A percentile compares a stretch with the other conserved stretches of the same genome.
These are phyloP conservation scores for Asterophora parasitica DNA, from an alignment of 768 basidiomycete species.

Conservation along the genomic window DNA sequence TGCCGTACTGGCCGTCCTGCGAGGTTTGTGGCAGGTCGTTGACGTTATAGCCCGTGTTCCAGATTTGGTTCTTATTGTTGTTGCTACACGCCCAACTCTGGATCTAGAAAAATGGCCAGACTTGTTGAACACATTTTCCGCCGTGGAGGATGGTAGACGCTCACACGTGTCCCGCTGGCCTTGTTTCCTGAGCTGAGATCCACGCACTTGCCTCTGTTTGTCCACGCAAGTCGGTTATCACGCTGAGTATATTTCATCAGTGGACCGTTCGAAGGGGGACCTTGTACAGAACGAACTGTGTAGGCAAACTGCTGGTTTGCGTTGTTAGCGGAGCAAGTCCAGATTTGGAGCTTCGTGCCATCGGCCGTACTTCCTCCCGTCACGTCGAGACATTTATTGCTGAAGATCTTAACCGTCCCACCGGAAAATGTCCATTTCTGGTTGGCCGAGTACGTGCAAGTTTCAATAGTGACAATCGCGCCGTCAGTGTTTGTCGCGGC, in stretches of 20 bases:
- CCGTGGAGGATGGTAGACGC: conserved; percentile 16
- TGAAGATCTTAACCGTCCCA: conserved; percentile 39
- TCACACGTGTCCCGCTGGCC: conserved; percentile 37
- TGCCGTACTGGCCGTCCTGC: conserved; percentile 59
- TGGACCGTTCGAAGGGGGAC: not conserved
- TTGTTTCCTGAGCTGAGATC: conserved; percentile 40
- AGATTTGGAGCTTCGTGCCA: conserved; percentile 48
- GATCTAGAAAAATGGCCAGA: conserved; percentile 23
- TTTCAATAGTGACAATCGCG: conserved; percentile 41
- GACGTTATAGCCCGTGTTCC: conserved; percentile 46
- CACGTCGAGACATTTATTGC: conserved; percentile 49
- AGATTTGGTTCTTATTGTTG: conserved; percentile 45
- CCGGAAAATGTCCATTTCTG: conserved; percentile 47
- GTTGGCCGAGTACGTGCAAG: conserved; percentile 37
- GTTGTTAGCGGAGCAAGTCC: conserved; percentile 38
- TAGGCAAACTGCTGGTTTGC: conserved; percentile 45
- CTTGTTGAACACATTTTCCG: conserved; percentile 33
- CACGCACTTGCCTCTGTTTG: conserved; percentile 43
- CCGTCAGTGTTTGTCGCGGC: no score
- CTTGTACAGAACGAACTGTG: conserved; percentile 24
- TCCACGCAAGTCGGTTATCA: conserved; percentile 43
- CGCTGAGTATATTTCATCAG: conserved; percentile 10
- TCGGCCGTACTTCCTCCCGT: conserved; percentile 34
- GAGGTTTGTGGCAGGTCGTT: conserved; percentile 40
- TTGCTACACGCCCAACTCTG: conserved; percentile 42